Conservation (phyloP, 2,329 filamentous ascomycete species). For the Colletotrichum acutatum region DNA sequence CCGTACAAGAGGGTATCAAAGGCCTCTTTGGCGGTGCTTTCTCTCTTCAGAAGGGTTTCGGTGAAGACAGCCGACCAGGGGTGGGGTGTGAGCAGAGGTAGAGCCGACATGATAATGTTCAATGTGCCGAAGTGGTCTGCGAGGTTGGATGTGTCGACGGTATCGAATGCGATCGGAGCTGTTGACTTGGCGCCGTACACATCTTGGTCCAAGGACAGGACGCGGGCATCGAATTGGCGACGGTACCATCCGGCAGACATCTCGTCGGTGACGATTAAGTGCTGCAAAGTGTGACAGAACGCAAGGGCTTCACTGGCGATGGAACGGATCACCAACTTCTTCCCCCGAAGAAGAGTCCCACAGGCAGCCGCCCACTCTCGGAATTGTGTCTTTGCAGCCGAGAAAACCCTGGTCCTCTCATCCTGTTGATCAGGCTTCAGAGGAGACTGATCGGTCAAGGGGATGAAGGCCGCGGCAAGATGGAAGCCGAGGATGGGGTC, state of each 20-base stretch:
- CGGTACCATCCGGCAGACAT: constrained; percentile 54
- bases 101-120: constrained; percentile 52
- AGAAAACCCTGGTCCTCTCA: constrained; percentile 40
- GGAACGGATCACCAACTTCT: constrained; percentile 54
- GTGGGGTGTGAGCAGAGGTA: constrained; percentile 56
- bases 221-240: constrained; percentile 50
- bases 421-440: constrained; percentile 42
- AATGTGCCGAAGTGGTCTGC: constrained; percentile 52
- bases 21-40: constrained; percentile 41
- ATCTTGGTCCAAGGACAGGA: constrained; percentile 53
- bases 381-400: constrained; percentile 58
- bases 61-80: constrained; percentile 60
- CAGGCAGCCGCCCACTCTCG: constrained; percentile 53
- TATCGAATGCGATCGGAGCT: constrained; percentile 60
- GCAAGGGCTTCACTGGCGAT: constrained; percentile 59
- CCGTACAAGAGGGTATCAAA: constrained; percentile 58
- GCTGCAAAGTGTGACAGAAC: constrained; percentile 63
- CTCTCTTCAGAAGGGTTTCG: constrained; percentile 34
- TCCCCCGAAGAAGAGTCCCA: constrained; percentile 45
- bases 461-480: constrained; percentile 59
- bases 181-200: constrained; percentile 50
- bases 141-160: constrained; percentile 65
- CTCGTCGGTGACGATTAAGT: constrained; percentile 43
- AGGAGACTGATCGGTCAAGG: constrained; percentile 51
- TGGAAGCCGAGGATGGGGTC: constrained; percentile 68